A percentile compares a stretch with the other conserved stretches of the same genome.
Evolutionary conservation across 164 flowering plant species (phyloP).

Genomic region (Vitis rupestris): DNA sequence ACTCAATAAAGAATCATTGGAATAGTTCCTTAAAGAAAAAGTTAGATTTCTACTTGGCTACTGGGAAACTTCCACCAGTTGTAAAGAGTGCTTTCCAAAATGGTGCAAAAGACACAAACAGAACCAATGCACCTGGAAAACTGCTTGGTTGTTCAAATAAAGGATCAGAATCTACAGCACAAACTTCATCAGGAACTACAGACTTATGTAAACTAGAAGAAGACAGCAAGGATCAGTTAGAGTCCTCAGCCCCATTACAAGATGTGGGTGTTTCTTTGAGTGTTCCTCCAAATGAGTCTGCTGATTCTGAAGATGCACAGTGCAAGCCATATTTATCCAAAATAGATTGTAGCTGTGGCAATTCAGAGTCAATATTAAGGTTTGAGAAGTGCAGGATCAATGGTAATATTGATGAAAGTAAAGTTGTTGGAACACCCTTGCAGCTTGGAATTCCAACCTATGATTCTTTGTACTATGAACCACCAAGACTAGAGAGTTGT

Average conservation of each 20-base stretch:
- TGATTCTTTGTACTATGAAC: constrained; percentile 53
- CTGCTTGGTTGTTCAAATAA: constrained; percentile 27
- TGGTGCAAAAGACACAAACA: constrained; percentile 34
- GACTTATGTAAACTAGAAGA: constrained; percentile 42
- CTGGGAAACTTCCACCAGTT: constrained; percentile 70
- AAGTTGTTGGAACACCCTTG: constrained; percentile 25
- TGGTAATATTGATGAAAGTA: constrained; percentile 27
- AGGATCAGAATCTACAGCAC: constrained; percentile 44
- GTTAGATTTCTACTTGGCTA: constrained; percentile 69
- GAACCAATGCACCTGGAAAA: constrained; percentile 24
- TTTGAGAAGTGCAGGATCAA: constrained; percentile 23
- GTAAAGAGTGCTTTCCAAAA: constrained; percentile 39
- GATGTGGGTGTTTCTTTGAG: constrained; percentile 31
- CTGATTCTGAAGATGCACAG: constrained; percentile 36
- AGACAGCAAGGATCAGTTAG: constrained; percentile 37
- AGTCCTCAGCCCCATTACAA: constrained; percentile 23
- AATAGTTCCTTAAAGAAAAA: constrained; percentile 94
- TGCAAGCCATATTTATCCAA: constrained; percentile 27
- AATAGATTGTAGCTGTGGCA: constrained; percentile 24
- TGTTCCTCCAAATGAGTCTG: constrained; percentile 31
- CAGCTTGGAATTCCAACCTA: constrained; percentile 31
- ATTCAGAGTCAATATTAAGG: constrained; percentile 24
- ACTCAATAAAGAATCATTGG: constrained; percentile 98
- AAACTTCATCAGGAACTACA: constrained; percentile 44
- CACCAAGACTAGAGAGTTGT: constrained; percentile 36